Evolutionary conservation across 2,329 filamentous ascomycete species (phyloP).

Genomic region (Neonectria hederae): DNA sequence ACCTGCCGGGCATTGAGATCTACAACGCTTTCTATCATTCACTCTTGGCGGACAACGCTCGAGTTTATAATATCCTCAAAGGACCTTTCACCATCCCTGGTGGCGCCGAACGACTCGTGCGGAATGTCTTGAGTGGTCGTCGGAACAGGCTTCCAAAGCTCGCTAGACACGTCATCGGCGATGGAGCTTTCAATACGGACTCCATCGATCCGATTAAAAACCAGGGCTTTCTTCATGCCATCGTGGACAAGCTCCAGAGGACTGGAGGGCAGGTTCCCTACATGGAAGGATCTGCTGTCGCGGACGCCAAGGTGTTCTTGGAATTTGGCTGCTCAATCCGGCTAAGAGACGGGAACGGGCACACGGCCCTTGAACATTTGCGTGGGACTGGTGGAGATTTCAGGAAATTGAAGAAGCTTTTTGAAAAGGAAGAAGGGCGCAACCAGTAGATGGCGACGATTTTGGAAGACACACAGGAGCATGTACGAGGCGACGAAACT

Average conservation of each 20-base stretch:
- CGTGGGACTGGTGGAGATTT: not conserved
- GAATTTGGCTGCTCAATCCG: not conserved
- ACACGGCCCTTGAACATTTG: not conserved
- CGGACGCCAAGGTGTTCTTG: not conserved
- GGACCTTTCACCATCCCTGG: not conserved
- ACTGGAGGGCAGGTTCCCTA: not conserved
- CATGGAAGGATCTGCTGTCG: not conserved
- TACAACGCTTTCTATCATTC: not conserved
- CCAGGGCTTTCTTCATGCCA: not conserved
- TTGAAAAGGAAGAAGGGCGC: not conserved
- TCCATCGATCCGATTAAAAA: not conserved
- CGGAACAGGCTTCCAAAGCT: not conserved
- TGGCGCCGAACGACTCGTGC: not conserved
- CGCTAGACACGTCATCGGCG: not conserved
- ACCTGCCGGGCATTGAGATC: not conserved
- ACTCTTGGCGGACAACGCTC: not conserved
- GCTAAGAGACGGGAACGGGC: not conserved
- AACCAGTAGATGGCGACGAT: not conserved
- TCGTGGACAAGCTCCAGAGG: not conserved
- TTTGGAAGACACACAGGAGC: not conserved
- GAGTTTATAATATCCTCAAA: not conserved
- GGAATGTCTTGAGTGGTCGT: not conserved
- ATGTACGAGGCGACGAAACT: too few species aligned
- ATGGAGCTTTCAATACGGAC: not conserved
- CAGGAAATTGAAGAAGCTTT: not conserved